Conservation (phyloP, 257 asterid species). For the Asclepias syriaca region DNA sequence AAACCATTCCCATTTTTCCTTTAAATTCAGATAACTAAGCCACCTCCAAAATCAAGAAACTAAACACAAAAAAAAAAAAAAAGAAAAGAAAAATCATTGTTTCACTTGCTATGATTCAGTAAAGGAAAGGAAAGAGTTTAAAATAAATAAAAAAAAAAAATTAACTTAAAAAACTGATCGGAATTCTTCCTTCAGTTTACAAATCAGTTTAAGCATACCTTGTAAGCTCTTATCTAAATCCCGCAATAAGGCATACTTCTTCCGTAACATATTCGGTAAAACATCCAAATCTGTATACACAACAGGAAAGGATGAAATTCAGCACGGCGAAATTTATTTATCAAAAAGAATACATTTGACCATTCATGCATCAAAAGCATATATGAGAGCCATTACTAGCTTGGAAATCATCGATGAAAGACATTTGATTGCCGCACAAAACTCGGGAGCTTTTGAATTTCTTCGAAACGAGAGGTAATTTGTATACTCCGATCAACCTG, state of each 20-base stretch:
- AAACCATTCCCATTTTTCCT: neutral
- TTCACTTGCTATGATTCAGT: neutral
- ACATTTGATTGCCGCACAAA: constrained; percentile 31
- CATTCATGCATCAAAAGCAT: too few relatives aligned
- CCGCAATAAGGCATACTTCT: constrained; percentile 75
- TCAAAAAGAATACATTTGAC: neutral
- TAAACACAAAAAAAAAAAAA: too few relatives aligned
- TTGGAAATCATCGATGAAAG: constrained; percentile 83
- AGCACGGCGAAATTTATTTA: neutral
- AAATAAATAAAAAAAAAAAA: neutral
- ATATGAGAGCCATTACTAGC: constrained; percentile 37
- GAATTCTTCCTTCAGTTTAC: neutral
- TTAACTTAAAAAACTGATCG: neutral
- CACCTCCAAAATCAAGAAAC: neutral
- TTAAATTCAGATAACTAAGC: neutral
- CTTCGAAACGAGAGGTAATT: constrained; percentile 2
- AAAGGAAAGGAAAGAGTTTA: neutral
- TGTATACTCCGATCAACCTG: constrained; percentile 22
- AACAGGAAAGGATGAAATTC: constrained; percentile 15
- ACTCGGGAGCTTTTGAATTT: constrained; percentile 1
- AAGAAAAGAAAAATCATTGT: too few relatives aligned
- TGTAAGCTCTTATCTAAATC: constrained; percentile 86
- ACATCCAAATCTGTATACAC: constrained; percentile 66
- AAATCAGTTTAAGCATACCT: constrained; percentile 35
- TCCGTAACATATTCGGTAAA: constrained; percentile 67